Evolutionary conservation across 306 rosid species (phyloP).

Genomic region (Pyrus communis): DNA sequence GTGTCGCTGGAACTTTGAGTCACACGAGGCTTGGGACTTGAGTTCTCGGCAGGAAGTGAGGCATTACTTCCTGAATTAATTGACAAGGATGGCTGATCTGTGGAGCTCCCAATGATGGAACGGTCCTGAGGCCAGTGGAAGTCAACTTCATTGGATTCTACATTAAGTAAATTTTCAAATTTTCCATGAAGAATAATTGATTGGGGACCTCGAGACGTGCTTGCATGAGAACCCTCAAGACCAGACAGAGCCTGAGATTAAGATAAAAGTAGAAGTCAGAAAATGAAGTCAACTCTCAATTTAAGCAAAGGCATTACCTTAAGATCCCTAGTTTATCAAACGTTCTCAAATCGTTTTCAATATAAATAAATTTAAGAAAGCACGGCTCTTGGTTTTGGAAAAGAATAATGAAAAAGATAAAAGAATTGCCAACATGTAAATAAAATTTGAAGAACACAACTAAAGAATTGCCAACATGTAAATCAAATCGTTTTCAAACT

Average conservation of each 20-base stretch:
- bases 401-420: neutral
- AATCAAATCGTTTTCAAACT: no score
- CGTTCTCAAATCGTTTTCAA: neutral
- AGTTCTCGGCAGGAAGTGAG: constrained; percentile 3
- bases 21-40: constrained; percentile 9
- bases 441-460: no score
- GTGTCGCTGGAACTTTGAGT: constrained; percentile 28
- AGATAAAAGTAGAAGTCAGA: constrained; percentile 8
- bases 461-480: neutral
- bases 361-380: neutral
- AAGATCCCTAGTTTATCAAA: no score
- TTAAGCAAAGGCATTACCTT: neutral
- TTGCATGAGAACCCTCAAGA: constrained; percentile 32
- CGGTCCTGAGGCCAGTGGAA: constrained; percentile 3
- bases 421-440: neutral
- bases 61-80: constrained; percentile 13
- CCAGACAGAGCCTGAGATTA: constrained; percentile 47
- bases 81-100: constrained; percentile 5
- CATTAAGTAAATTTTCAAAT: constrained; percentile 1
- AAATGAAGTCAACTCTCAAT: neutral
- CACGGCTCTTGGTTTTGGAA: neutral
- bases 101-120: constrained; percentile 9
- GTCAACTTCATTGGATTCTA: constrained; percentile 5
- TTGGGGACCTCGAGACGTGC: constrained; percentile 6
- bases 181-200: neutral